Evolutionary conservation across 306 rosid genomes (phyloP), one percentile per base, ranked within the genome.

Genomic region (Fragaria ananassa): DNA sequence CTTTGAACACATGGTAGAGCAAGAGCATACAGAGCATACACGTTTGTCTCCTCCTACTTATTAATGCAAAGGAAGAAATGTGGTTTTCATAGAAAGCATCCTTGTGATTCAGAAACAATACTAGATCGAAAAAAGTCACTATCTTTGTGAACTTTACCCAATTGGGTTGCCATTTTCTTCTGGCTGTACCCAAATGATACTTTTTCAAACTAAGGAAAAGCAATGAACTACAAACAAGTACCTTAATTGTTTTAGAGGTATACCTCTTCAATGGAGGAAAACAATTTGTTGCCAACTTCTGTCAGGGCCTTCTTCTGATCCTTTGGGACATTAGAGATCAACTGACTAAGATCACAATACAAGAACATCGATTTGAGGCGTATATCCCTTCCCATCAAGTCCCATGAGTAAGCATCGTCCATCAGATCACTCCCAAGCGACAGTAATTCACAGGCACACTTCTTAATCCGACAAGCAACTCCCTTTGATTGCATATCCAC

Each of bases 251-350:
- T 31, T 29, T 42, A 27, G 45, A 44, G 35, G 14, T 25, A 61
- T 29, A 74, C 78, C 78, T 74, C 78, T 74, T 74, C 70, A 27
- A 74, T 62, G 78, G 78, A 74, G 78, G 58, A 74, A 18, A 74
- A 45, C 78, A 74, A 2, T 31, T 45, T 74, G 70, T 74, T 74
- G 60, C 60, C 78, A 62, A 61, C 70, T 45, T 74, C 78, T 10
- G 78, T 74, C 27, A 61, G 70, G 10, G 23, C 21, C 57, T 37
- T 74, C 78, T 74, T 74, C 70, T 74, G 58, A n/a, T 61, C 78
- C 46, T 37, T 74, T 45, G 78, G 78, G 51, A 39, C 57, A 45
- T 37, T 29, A 19, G 70, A 74, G n/a, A 74, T 74, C 70, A 61
- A 19, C 78, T 61, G 70, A 74, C 51, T 74, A 61, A 74, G 58